phyloP scores from a whole-genome alignment of 306 rosid genomes.

The barrel medic (Medicago truncatula) region DNA sequence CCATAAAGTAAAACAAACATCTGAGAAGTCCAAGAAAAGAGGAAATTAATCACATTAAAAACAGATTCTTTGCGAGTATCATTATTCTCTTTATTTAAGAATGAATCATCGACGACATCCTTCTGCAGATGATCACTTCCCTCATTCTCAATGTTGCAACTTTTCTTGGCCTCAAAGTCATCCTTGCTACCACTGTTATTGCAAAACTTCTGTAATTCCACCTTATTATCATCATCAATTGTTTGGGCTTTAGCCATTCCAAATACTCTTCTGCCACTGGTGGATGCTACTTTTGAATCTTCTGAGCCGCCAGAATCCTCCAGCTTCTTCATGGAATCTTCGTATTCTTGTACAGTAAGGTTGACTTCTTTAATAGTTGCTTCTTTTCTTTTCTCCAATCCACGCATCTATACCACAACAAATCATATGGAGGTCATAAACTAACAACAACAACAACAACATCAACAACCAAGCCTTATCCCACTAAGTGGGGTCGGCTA shows the following conservation, averaged over 20 bases:
- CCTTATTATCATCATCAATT: constrained; percentile 54
- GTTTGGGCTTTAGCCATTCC: constrained; percentile 58
- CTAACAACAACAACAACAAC: neutral
- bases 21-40: constrained; percentile 6
- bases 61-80: constrained; percentile 56
- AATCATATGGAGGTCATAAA: constrained; percentile 37
- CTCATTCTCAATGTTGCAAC: constrained; percentile 35
- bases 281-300: constrained; percentile 47
- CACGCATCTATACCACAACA: constrained; percentile 69
- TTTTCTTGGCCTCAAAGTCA: constrained; percentile 51
- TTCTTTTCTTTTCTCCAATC: constrained; percentile 74
- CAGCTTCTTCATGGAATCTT: constrained; percentile 62
- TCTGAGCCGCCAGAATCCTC: constrained; percentile 59
- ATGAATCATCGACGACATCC: constrained; percentile 44
- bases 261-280: constrained; percentile 85
- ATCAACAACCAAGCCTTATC: too few relatives aligned
- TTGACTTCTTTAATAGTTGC: constrained; percentile 81
- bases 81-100: constrained; percentile 49
- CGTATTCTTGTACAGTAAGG: constrained; percentile 74
- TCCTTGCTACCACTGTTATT: constrained; percentile 78
- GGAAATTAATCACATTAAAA: constrained; percentile 63
- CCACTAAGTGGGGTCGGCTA: too few relatives aligned
- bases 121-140: constrained; percentile 45
- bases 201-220: constrained; percentile 55
- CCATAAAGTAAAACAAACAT: constrained; percentile 33